A percentile compares a stretch with the other conserved stretches of the same genome.
Conservation (phyloP, 371 early-diverging fungal genomes). For the Entomophthora muscae region DNA sequence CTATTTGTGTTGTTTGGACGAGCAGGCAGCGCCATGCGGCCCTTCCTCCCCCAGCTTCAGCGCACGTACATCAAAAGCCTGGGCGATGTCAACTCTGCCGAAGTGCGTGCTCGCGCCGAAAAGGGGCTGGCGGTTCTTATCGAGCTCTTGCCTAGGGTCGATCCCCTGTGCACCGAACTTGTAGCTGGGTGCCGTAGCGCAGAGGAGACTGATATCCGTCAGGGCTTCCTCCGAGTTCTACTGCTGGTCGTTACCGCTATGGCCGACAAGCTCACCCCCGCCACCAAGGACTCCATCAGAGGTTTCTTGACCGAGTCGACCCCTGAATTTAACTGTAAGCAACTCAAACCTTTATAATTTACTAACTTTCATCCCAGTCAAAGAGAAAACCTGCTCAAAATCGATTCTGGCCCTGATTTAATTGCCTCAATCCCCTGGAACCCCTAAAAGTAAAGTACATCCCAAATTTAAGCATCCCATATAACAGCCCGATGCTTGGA, state of each 20-base stretch:
- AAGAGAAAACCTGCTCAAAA: no score
- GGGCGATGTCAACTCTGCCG: conserved; percentile 44
- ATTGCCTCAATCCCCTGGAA: no score
- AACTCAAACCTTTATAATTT: no score
- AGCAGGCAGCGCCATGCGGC: conserved; percentile 72
- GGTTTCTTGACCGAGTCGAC: conserved; percentile 8
- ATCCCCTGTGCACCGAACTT: conserved; percentile 71
- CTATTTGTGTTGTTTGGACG: conserved; percentile 55
- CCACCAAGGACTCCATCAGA: conserved; percentile 20
- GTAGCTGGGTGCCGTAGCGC: conserved; percentile 48
- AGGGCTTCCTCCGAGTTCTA: conserved; percentile 50
- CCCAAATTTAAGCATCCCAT: no score
- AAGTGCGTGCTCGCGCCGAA: conserved; percentile 64
- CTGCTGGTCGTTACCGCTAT: conserved; percentile 31
- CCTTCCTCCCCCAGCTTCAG: conserved; percentile 95
- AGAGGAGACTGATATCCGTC: conserved; percentile 23
- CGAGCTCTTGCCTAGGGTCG: conserved; percentile 62
- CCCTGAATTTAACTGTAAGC: not conserved
- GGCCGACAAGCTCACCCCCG: conserved; percentile 34
- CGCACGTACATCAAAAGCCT: conserved; percentile 88
- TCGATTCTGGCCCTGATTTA: no score
- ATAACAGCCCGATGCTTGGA: no score
- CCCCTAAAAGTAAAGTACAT: no score
- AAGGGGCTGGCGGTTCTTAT: conserved; percentile 60
- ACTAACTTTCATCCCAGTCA: no score